Percentiles rank a stretch among this genome's conserved stretches.
phyloP scores from a whole-genome alignment of 345 rosid species.

The Sonneratia caseolaris region DNA sequence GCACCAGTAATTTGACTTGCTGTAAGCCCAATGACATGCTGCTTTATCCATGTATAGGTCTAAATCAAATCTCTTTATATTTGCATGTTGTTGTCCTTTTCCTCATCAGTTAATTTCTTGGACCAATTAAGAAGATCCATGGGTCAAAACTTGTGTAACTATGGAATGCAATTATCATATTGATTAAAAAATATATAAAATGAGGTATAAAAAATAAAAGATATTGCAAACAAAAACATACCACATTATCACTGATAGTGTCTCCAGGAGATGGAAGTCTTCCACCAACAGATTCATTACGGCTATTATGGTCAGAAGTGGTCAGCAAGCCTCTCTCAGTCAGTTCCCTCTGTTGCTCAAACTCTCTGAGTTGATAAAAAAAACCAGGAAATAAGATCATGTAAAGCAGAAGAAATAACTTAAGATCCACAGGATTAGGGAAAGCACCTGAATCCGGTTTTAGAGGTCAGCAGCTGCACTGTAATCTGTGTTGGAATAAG shows the following conservation, averaged over 20 bases:
- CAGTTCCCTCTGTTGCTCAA: conserved; percentile 92
- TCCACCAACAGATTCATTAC: conserved; percentile 44
- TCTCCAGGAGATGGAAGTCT: conserved; percentile 50
- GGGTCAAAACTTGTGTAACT: not conserved
- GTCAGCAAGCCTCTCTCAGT: conserved; percentile 71
- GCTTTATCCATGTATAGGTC: not conserved
- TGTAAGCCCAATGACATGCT: not conserved
- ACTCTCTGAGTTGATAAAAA: conserved; percentile 49
- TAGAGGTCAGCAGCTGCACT: conserved; percentile 85
- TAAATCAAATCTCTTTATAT: not conserved
- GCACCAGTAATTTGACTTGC: not conserved
- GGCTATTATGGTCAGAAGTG: conserved; percentile 45
- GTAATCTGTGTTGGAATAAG: conserved; percentile 49
- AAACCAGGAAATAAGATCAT: conserved; percentile 5
- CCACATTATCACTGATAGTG: conserved; percentile 32
- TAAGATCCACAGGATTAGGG: conserved; percentile 7
- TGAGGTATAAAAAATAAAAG: not conserved
- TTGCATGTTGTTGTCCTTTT: not conserved
- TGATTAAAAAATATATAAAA: not conserved
- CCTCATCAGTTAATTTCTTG: not conserved
- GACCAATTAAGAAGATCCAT: not conserved
- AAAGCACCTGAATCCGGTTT: conserved; percentile 86
- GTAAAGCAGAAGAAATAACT: conserved; percentile 11
- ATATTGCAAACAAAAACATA: not conserved
- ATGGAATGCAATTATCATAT: not conserved